Percentiles rank a stretch among this genome's conserved stretches.
Evolutionary conservation across 2,329 filamentous ascomycete genomes (phyloP).

Genomic region (Fusarium nygamai): DNA sequence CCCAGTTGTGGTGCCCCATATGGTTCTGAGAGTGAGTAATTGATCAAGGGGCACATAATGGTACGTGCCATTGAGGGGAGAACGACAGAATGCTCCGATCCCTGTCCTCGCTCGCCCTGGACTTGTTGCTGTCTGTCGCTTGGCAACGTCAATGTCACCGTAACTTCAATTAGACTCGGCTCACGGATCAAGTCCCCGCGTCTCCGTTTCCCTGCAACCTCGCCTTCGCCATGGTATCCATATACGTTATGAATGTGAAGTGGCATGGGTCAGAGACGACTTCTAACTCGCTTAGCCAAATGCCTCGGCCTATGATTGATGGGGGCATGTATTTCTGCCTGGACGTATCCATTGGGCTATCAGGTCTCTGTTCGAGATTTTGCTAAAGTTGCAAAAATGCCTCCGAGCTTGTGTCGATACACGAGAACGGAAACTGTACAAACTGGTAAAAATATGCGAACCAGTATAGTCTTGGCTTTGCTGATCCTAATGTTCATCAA

Average conservation of each 20-base stretch:
- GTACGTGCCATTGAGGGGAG: conserved; percentile 13
- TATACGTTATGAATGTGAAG: not conserved
- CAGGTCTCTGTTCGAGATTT: not conserved
- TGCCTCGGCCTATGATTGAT: not conserved
- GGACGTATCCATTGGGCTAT: not conserved
- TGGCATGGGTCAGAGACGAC: not conserved
- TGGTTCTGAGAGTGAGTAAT: not conserved
- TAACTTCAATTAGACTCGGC: conserved; percentile 9
- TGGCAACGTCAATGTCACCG: conserved; percentile 8
- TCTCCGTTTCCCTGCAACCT: conserved; percentile 8
- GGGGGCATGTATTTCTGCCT: not conserved
- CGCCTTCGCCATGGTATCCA: not conserved
- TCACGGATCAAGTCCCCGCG: conserved; percentile 22
- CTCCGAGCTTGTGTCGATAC: not conserved
- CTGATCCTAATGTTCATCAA: not conserved
- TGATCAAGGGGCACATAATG: conserved; percentile 1
- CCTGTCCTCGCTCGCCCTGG: not conserved
- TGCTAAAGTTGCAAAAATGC: conserved; percentile 6
- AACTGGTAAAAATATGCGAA: not conserved
- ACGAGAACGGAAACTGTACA: not conserved
- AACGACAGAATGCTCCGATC: conserved; percentile 4
- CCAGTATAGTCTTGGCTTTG: not conserved
- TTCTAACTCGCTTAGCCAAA: conserved; percentile 14
- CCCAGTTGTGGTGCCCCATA: conserved; percentile 8
- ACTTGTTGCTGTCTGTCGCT: not conserved